Conservation (phyloP, 2,329 filamentous ascomycete genomes). For the Coniochaeta prunicola region DNA sequence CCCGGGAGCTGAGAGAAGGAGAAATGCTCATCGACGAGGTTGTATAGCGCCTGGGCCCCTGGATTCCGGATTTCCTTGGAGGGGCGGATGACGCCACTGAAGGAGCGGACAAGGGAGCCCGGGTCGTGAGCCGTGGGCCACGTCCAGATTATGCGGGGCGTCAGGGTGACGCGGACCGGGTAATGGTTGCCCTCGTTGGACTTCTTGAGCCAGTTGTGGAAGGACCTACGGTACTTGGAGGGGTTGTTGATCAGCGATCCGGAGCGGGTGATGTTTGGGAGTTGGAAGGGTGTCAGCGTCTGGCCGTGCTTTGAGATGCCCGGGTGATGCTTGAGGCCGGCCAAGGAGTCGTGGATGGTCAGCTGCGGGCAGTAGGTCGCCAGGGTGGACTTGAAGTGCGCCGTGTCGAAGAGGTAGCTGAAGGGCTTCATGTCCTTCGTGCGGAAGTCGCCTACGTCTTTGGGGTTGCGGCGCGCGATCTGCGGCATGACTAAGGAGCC, state of each 20-base stretch:
- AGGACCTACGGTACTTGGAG: neutral
- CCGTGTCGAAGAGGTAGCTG: neutral
- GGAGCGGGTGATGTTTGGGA: neutral
- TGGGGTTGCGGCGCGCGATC: neutral
- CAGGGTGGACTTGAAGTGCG: neutral
- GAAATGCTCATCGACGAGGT: neutral
- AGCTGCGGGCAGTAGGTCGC: neutral
- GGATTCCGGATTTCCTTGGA: neutral
- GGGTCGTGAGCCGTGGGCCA: neutral
- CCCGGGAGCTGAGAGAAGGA: neutral
- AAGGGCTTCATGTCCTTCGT: neutral
- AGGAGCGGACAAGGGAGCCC: neutral
- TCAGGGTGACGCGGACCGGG: neutral
- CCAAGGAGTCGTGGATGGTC: neutral
- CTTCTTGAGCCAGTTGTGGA: neutral
- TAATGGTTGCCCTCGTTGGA: neutral
- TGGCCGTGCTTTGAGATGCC: neutral
- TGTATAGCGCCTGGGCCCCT: neutral
- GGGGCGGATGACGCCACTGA: neutral
- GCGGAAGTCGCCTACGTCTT: neutral
- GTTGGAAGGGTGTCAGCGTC: neutral
- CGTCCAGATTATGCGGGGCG: neutral
- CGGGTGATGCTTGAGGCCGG: neutral
- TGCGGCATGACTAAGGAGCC: neutral
- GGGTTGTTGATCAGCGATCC: neutral